Base-by-base conservation (phyloP, 2,329 filamentous ascomycete species). In the Bertia moriformis region DNA sequence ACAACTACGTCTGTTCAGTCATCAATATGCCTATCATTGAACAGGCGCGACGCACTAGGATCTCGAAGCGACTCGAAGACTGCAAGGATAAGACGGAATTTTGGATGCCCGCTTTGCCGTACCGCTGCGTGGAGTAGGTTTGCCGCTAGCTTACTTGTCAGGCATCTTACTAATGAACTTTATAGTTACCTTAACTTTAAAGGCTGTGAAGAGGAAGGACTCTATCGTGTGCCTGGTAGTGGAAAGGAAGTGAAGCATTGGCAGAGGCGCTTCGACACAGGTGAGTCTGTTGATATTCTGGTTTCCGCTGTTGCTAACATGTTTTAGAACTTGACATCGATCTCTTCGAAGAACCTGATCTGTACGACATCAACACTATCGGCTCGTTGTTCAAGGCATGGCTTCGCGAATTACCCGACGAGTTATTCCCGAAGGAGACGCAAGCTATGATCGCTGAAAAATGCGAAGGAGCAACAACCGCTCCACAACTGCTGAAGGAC, bases 21-120 rank as follows among this genome's bases (percentile, higher is more conserved):
- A 85, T 96, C 55, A 93, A 91, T 50, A 66, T 83, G 38, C 86
- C 87, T 1, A 64, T 96, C 19, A 70, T 93, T 19, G 82, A 94
- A 55, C 89, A 96, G 60, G 88, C 88, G 4, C 77, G 89, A 14
- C 67, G 78, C 45, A 95, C 89, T 0, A 73, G 89, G 45, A 95
- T 96, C 53, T 91, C 87, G 4, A 93, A 89, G 59, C 76, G 82
- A 19, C 65, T 96, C 33, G 85, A 93, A 52, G 76, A 83, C 44
- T 94, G 87, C 5, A 74, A 80, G 44, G 89, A 96, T 53, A 95
- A 95, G 66, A 96, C 89, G 0, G 89, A 95, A 53, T 96, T 93
- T 53, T 96, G 89, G 89, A 94, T 96, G 88, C 89, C 89, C 12
- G 84, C 87, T 4, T 79, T 96, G 42, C 88, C 89, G 1, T 95